Evolutionary conservation across 371 early-diverging fungal species (phyloP), one percentile per base, ranked within the genome.

Genomic region (Capillidium rhysosporum): DNA sequence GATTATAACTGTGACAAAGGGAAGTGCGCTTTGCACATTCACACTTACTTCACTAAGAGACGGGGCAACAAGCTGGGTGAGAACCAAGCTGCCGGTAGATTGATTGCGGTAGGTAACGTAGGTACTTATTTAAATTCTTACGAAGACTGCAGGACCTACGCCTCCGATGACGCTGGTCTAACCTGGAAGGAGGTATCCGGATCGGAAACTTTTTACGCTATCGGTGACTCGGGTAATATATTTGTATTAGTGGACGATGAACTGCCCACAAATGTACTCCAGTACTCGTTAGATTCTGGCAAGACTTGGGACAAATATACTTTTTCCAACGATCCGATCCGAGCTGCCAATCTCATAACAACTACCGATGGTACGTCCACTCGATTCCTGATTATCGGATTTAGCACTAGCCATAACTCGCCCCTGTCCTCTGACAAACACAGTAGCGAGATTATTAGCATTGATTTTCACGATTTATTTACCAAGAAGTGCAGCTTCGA

Each of bases 31-130:
- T 67, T 92, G 29, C 76, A 92, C 56, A 60, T 91, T 21, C 85
- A 83, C 58, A 73, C 82, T 46, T 77, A 78, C 16, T 77, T 84
- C 0, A 77, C 79, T 45, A 70, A 76, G 41, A 60, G 70, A 39
- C 72, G 76, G 12, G 69, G 18, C 5, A n/a, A 25, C 8, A 71
- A 75, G 0, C 70, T 77, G n/a, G 86, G 76, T 54, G 77, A 83
- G 30, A 71, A 79, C 0, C 52, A 67, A n/a, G 66, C 81, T 4
- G 84, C 92, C 2, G 97, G 97, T 9, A 65, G 86, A 7, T 73
- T 92, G 58, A 67, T 95, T 64, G 95, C 83, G 24, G 82, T 93
- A 14, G 95, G 95, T 9, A 88, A 86, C 55, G 85, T 86, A 0
- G 94, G 94, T 2, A 56, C 65, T 0, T 61, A 61, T 8, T 61